Conservation (phyloP, 2,329 filamentous ascomycete genomes). For the Sordariomycetes sp. region DNA sequence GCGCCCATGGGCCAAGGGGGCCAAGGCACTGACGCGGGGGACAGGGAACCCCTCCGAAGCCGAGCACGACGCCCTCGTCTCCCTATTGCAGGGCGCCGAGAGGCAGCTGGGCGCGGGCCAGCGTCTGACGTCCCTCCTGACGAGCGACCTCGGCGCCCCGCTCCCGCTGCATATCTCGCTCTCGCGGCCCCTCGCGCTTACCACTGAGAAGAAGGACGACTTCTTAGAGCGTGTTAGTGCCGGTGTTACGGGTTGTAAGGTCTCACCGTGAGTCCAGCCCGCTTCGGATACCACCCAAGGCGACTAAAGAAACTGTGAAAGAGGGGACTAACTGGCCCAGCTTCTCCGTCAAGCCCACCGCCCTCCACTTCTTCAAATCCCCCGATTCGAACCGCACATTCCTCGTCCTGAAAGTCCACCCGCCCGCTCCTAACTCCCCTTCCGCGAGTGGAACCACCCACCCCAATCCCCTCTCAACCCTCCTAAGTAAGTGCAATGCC, state of each 20-base stretch:
- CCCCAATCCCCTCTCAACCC: slow-evolving; percentile 40
- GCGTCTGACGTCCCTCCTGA: slow-evolving; percentile 58
- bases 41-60: slow-evolving; percentile 42
- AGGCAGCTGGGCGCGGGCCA: slow-evolving; percentile 16
- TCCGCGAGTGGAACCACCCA: not conserved
- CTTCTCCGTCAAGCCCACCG: slow-evolving; percentile 27
- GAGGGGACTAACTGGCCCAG: slow-evolving; percentile 8
- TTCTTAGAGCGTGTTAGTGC: slow-evolving; percentile 48
- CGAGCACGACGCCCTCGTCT: slow-evolving; percentile 35
- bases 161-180: slow-evolving; percentile 85
- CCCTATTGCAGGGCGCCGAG: slow-evolving; percentile 27
- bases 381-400: slow-evolving; percentile 66
- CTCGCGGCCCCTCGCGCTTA: slow-evolving; percentile 68
- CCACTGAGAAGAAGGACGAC: slow-evolving; percentile 56
- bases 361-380: slow-evolving; percentile 38
- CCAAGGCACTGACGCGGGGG: slow-evolving; percentile 9
- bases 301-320: not conserved
- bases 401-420: slow-evolving; percentile 59
- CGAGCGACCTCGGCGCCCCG: slow-evolving; percentile 66
- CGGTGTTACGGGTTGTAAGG: not conserved
- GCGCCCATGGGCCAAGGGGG: not conserved
- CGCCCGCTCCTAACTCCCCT: slow-evolving; percentile 5
- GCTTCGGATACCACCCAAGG: not conserved
- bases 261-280: not conserved
- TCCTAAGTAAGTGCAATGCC: slow-evolving; percentile 60